Evolutionary conservation across 163 green algal species (phyloP).

Genomic region (Chloromonas sp.): DNA sequence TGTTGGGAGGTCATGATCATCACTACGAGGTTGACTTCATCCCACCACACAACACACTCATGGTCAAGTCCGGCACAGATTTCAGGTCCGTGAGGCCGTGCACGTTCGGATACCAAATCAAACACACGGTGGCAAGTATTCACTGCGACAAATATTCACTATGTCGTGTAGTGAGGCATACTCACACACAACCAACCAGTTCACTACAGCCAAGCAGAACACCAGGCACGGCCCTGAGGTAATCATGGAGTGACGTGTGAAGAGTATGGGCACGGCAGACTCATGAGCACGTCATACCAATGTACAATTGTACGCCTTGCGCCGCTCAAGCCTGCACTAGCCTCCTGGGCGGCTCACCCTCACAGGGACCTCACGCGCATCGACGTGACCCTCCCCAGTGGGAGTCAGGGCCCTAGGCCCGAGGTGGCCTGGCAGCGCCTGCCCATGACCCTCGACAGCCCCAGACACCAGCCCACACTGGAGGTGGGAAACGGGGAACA

Average conservation of each 20-base stretch:
- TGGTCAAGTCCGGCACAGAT: slow-evolving; percentile 68
- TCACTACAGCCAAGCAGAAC: too few relatives aligned
- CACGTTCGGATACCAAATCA: too few relatives aligned
- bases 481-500: slow-evolving; percentile 6
- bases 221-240: too few relatives aligned
- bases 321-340: too few relatives aligned
- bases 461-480: slow-evolving; percentile 34
- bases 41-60: slow-evolving; percentile 43
- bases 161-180: too few relatives aligned
- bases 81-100: slow-evolving; percentile 28
- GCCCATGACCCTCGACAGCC: slow-evolving; percentile 26
- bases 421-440: slow-evolving; percentile 31
- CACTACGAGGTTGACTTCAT: slow-evolving; percentile 43
- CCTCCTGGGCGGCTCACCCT: too few relatives aligned
- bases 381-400: slow-evolving; percentile 23
- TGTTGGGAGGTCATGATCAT: slow-evolving; percentile 73
- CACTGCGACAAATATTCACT: too few relatives aligned
- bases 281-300: too few relatives aligned
- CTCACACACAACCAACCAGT: too few relatives aligned
- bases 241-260: too few relatives aligned
- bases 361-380: slow-evolving; percentile 46
- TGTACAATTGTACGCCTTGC: too few relatives aligned
- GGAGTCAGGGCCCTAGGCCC: background rate
- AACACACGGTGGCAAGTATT: background rate
- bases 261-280: too few relatives aligned